Conservation (phyloP, 441 rosid species). For the Populus hybrid region DNA sequence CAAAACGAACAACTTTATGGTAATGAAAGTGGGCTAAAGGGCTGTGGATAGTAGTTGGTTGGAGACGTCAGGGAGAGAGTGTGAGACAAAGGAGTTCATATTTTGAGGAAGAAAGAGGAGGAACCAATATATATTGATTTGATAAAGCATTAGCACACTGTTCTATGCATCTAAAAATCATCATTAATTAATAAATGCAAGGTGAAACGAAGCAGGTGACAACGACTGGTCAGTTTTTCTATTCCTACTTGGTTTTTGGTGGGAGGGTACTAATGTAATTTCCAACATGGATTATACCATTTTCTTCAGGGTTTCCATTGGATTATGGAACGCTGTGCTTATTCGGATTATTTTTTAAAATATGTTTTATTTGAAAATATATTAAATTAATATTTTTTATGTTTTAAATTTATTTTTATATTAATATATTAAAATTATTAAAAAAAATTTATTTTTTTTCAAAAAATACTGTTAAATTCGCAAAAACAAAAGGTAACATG, state of each 20-base stretch:
- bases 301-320: not conserved
- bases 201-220: not conserved
- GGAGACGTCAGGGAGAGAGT: not conserved
- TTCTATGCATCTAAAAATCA: not conserved
- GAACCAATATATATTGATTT: too few species aligned
- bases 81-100: not conserved
- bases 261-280: not conserved
- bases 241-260: too few species aligned
- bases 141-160: not conserved
- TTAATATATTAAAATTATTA: too few species aligned
- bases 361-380: too few species aligned
- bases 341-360: too few species aligned
- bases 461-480: too few species aligned
- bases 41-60: not conserved
- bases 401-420: too few species aligned
- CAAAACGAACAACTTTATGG: not conserved
- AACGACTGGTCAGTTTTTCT: not conserved
- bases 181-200: not conserved
- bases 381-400: too few species aligned
- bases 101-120: not conserved
- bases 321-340: too few species aligned
- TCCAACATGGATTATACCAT: not conserved
- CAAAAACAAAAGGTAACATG: too few species aligned
- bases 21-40: not conserved
- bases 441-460: too few species aligned